Evolutionary conservation across 1,284 basidiomycete species (phyloP).

Genomic region (Cryptococcus sp.): DNA sequence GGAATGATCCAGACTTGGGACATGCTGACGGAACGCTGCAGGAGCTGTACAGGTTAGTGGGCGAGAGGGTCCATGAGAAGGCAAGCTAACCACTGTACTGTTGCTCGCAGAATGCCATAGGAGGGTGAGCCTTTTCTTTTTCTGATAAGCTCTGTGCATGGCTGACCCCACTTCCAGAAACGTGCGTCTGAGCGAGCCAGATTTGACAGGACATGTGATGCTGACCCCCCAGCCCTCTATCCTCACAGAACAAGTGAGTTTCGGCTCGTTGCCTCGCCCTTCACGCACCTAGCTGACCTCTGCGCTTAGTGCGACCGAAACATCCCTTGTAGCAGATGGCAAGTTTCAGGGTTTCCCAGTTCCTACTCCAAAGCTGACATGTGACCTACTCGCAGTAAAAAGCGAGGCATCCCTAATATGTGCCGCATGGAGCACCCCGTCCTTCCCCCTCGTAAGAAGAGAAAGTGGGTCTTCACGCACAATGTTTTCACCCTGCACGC

Average conservation of each 20-base stretch:
- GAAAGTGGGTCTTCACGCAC: conserved; percentile 32
- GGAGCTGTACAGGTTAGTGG: conserved; percentile 42
- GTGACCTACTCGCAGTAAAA: conserved; percentile 26
- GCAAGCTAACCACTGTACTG: too few species aligned
- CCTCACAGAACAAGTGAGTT: conserved; percentile 38
- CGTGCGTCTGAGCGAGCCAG: conserved; percentile 21
- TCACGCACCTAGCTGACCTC: background rate
- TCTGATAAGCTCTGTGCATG: background rate
- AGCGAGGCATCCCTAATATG: conserved; percentile 45
- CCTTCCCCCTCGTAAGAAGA: conserved; percentile 35
- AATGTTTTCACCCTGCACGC: too few species aligned
- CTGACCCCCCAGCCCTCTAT: conserved; percentile 10
- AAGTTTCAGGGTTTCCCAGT: background rate
- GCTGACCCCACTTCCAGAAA: conserved; percentile 27
- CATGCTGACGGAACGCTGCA: conserved; percentile 9
- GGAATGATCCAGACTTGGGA: too few species aligned
- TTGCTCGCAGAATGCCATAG: conserved; percentile 41
- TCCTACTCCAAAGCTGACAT: background rate
- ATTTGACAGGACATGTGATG: background rate
- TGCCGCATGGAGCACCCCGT: conserved; percentile 46
- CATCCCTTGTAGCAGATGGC: conserved; percentile 48
- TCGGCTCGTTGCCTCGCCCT: too few species aligned
- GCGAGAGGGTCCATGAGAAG: too few species aligned
- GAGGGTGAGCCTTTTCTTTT: conserved; percentile 30
- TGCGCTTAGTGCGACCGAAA: conserved; percentile 43